Conservation (phyloP, 371 early-diverging fungal species). For the Capillidium heterosporum region DNA sequence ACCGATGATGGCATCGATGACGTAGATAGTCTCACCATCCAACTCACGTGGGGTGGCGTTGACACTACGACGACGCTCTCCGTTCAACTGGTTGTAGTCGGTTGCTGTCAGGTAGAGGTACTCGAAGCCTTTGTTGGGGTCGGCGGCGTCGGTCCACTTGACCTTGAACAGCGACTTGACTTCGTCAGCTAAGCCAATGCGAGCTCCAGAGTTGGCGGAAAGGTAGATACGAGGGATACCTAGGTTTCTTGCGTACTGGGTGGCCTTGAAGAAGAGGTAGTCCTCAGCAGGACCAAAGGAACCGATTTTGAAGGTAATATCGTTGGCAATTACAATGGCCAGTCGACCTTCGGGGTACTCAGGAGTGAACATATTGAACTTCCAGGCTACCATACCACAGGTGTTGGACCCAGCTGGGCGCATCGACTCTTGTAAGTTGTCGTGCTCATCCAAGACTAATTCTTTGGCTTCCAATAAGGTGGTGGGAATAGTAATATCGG, state of each 20-base stretch:
- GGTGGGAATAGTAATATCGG: conserved; percentile 36
- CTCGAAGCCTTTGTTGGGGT: conserved; percentile 71
- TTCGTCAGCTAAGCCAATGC: conserved; percentile 94
- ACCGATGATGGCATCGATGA: conserved; percentile 83
- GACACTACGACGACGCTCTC: conserved; percentile 34
- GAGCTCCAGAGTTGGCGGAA: conserved; percentile 98
- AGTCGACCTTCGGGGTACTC: conserved; percentile 82
- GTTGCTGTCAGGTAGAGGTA: conserved; percentile 78
- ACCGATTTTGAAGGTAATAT: conserved; percentile 92
- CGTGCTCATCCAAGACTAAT: conserved; percentile 69
- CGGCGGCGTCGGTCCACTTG: conserved; percentile 66
- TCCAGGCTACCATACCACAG: conserved; percentile 95
- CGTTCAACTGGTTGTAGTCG: conserved; percentile 40
- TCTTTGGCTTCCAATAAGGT: conserved; percentile 62
- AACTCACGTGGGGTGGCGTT: conserved; percentile 43
- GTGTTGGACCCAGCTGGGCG: conserved; percentile 82
- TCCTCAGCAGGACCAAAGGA: conserved; percentile 95
- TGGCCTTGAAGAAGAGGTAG: conserved; percentile 77
- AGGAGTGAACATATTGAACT: conserved; percentile 75
- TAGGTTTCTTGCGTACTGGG: conserved; percentile 63
- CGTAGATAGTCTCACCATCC: conserved; percentile 58
- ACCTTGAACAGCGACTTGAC: conserved; percentile 66
- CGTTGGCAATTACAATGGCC: conserved; percentile 92
- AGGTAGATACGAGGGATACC: conserved; percentile 92
- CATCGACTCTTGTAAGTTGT: conserved; percentile 52